A percentile compares a stretch with the other conserved stretches of the same genome.
phyloP scores from a whole-genome alignment of 2,329 filamentous ascomycete genomes.

The Colletotrichum chlorophyti region DNA sequence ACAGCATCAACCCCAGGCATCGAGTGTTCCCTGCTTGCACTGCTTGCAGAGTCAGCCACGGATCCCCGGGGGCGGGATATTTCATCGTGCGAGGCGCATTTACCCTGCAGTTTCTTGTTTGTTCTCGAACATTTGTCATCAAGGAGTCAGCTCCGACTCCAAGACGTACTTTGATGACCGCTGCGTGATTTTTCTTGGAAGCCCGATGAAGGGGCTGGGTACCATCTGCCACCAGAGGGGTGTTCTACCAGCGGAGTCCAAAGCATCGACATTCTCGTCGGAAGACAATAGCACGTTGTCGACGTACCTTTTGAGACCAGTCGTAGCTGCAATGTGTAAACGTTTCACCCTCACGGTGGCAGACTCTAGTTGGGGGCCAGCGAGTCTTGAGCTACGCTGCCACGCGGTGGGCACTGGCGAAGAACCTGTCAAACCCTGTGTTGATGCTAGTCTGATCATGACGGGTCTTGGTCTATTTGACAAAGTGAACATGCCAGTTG shows the following conservation, averaged over 20 bases:
- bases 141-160: conserved; percentile 43
- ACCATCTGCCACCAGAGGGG: conserved; percentile 37
- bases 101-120: neutral
- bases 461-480: conserved; percentile 30
- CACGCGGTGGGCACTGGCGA: neutral
- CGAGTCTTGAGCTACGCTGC: neutral
- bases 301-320: conserved; percentile 18
- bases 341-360: neutral
- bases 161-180: conserved; percentile 38
- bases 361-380: neutral
- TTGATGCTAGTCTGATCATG: conserved; percentile 25
- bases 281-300: conserved; percentile 27
- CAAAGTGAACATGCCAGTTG: conserved; percentile 39
- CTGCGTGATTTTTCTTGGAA: conserved; percentile 37
- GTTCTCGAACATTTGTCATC: conserved; percentile 33
- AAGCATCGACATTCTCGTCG: conserved; percentile 18
- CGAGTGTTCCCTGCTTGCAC: too few relatives aligned
- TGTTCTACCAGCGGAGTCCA: conserved; percentile 26
- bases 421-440: neutral
- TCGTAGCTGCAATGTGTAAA: conserved; percentile 15
- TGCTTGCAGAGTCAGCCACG: neutral
- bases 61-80: conserved; percentile 36
- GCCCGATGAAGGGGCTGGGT: conserved; percentile 44
- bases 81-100: conserved; percentile 27
- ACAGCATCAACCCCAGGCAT: neutral